These are phyloP conservation scores for Venturia nashicola DNA, from an alignment of 2,329 filamentous ascomycete genomes.

Conservation along the genomic window DNA sequence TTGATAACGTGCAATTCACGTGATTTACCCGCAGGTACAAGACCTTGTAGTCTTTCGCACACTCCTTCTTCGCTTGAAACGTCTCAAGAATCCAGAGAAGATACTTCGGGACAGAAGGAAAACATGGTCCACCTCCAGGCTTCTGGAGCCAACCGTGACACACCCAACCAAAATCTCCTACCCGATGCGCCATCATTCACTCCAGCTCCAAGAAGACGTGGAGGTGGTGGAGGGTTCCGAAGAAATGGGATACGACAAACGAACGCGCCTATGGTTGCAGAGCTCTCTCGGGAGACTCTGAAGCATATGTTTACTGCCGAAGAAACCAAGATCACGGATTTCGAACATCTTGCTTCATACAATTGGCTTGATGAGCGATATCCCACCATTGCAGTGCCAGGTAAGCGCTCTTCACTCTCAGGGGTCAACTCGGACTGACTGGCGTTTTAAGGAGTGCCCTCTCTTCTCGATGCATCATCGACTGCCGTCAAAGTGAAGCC, in stretches of 20 bases:
- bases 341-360: constrained; percentile 8
- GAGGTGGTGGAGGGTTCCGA: background rate
- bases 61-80: background rate
- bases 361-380: constrained; percentile 7
- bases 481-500: constrained; percentile 17
- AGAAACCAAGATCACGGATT: constrained; percentile 7
- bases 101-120: background rate
- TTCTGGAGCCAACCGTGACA: background rate
- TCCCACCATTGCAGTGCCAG: constrained; percentile 28
- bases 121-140: background rate
- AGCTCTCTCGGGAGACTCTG: background rate
- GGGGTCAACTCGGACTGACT: background rate
- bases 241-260: background rate
- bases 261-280: background rate
- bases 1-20: background rate
- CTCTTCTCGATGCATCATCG: constrained; percentile 26
- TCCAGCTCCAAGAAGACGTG: background rate
- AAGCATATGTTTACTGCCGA: background rate
- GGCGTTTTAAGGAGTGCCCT: constrained; percentile 13
- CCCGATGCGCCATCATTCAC: background rate
- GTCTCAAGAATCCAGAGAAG: background rate
- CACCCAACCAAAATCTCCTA: background rate
- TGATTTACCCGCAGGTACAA: background rate
- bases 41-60: background rate
- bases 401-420: constrained; percentile 15